These are phyloP conservation scores for Triticum aestivum DNA, from an alignment of 176 grass and related monocot species.

Conservation along the genomic window DNA sequence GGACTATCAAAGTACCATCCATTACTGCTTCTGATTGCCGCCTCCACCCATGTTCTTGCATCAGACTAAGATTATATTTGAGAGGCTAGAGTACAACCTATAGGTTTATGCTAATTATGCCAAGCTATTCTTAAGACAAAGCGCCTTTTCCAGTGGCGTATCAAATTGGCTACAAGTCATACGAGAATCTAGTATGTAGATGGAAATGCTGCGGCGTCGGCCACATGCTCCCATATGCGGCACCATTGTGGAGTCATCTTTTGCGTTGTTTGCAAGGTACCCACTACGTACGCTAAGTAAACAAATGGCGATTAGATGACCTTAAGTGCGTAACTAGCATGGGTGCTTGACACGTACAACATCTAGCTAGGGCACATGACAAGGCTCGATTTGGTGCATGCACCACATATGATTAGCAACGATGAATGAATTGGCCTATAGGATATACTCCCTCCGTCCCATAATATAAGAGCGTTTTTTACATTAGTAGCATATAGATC, in stretches of 20 bases:
- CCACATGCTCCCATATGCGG: not conserved
- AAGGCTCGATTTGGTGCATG: conserved; percentile 28
- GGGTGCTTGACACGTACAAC: conserved; percentile 38
- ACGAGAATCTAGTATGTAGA: not conserved
- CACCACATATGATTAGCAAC: conserved; percentile 19
- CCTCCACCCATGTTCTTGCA: not conserved
- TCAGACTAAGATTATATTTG: not conserved
- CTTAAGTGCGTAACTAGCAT: not conserved
- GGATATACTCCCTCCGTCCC: not conserved
- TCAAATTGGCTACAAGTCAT: not conserved
- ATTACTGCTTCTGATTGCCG: not conserved
- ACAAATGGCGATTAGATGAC: not conserved
- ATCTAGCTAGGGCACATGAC: conserved; percentile 25
- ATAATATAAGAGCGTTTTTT: too few species aligned
- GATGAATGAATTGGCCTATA: not conserved
- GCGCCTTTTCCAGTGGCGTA: not conserved
- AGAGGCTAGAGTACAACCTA: not conserved
- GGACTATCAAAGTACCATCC: not conserved
- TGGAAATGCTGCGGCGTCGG: not conserved
- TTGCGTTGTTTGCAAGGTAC: not conserved
- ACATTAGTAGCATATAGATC: not conserved
- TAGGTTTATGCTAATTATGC: not conserved
- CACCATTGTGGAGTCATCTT: not conserved
- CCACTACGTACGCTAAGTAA: not conserved
- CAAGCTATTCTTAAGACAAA: not conserved